Percentiles rank a stretch among this genome's conserved stretches.
These are phyloP conservation scores for Colletotrichum sublineola DNA, from an alignment of 2,329 filamentous ascomycete genomes.

Conservation along the genomic window DNA sequence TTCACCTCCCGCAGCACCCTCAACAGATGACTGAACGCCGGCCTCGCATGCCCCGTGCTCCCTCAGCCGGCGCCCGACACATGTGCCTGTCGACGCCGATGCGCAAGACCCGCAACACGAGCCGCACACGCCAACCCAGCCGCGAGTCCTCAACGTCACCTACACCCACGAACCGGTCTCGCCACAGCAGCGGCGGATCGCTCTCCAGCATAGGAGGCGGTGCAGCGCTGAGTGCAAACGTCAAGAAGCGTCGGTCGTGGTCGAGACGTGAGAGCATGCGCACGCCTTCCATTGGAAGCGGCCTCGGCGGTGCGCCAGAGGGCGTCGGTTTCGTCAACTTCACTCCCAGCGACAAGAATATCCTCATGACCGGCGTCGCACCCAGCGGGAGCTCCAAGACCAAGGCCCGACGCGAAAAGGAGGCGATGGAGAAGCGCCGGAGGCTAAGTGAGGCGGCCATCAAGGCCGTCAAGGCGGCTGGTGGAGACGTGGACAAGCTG, in stretches of 20 bases:
- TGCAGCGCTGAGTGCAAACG: slow-evolving; percentile 56
- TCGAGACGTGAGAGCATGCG: slow-evolving; percentile 47
- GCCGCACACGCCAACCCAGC: slow-evolving; percentile 46
- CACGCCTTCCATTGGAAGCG: slow-evolving; percentile 47
- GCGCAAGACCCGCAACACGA: slow-evolving; percentile 59
- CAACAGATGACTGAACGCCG: slow-evolving; percentile 51
- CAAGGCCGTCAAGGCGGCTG: slow-evolving; percentile 77
- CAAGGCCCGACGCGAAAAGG: slow-evolving; percentile 90
- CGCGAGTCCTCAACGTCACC: slow-evolving; percentile 52
- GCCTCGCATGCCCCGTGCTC: slow-evolving; percentile 64
- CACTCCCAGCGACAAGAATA: slow-evolving; percentile 81
- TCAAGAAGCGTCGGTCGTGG: slow-evolving; percentile 54
- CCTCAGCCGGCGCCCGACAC: slow-evolving; percentile 67
- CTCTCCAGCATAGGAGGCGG: slow-evolving; percentile 49
- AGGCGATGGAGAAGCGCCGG: slow-evolving; percentile 82
- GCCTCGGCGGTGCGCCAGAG: slow-evolving; percentile 48
- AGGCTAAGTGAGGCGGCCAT: slow-evolving; percentile 77
- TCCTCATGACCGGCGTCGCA: slow-evolving; percentile 90
- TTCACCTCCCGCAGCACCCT: slow-evolving; percentile 43
- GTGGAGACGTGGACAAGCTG: slow-evolving; percentile 73
- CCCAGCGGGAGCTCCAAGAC: slow-evolving; percentile 94
- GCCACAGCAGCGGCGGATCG: slow-evolving; percentile 57
- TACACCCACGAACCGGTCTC: slow-evolving; percentile 52
- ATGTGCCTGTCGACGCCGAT: slow-evolving; percentile 55
- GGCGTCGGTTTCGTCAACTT: slow-evolving; percentile 86